A percentile compares a stretch with the other conserved stretches of the same genome.
phyloP scores from a whole-genome alignment of 2,329 filamentous ascomycete genomes.

The Colletotrichum sp. region DNA sequence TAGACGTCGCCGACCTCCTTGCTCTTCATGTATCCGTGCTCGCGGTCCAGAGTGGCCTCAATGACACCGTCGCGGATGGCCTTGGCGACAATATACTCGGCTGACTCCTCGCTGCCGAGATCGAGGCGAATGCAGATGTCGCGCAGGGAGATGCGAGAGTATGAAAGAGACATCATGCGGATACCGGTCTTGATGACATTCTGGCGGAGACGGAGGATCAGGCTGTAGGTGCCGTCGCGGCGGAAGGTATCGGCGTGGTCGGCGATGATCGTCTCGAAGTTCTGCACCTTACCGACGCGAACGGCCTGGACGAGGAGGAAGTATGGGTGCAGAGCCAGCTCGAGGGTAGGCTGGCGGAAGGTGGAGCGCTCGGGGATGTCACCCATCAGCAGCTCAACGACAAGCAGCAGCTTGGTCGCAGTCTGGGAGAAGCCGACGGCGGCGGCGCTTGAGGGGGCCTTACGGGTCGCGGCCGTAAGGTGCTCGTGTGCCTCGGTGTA shows the following conservation, averaged over 20 bases:
- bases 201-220: constrained; percentile 92
- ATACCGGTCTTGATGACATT: constrained; percentile 99
- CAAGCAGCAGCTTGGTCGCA: constrained; percentile 93
- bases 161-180: constrained; percentile 98
- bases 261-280: constrained; percentile 87
- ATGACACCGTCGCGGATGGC: constrained; percentile 97
- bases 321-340: constrained; percentile 89
- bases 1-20: constrained; percentile 97
- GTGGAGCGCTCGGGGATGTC: constrained; percentile 95
- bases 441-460: constrained; percentile 87
- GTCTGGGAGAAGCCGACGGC: constrained; percentile 96
- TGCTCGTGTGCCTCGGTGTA: constrained; percentile 98
- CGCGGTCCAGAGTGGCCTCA: constrained; percentile 91
- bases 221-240: constrained; percentile 91
- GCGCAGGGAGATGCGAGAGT: constrained; percentile 94
- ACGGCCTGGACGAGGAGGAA: constrained; percentile 94
- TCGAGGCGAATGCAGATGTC: constrained; percentile 97
- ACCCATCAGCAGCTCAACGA: constrained; percentile 97
- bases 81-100: constrained; percentile 99
- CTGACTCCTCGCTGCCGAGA: constrained; percentile 93
- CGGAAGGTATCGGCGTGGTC: constrained; percentile 85
- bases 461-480: constrained; percentile 89
- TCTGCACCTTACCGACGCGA: constrained; percentile 92
- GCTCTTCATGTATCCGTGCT: constrained; percentile 98
- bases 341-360: constrained; percentile 88